Percentiles rank a stretch among this genome's conserved stretches.
phyloP scores from a whole-genome alignment of 2,329 filamentous ascomycete genomes.

The Rhynchosporium agropyri region DNA sequence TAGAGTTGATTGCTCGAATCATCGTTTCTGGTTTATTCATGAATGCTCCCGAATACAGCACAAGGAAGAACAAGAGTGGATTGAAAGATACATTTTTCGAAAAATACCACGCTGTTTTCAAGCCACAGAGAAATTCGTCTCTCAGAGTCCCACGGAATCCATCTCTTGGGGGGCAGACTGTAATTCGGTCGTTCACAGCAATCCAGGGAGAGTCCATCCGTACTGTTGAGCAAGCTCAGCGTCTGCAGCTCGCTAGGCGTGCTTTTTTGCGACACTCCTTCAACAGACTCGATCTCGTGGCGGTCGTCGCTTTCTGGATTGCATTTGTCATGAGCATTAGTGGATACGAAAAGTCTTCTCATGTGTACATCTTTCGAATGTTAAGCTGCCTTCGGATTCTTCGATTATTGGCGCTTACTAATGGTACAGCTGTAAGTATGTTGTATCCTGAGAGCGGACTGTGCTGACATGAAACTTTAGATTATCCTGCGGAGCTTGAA shows the following conservation, averaged over 20 bases:
- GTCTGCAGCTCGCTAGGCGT: slow-evolving; percentile 81
- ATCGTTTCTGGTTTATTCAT: slow-evolving; percentile 93
- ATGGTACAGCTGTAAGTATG: slow-evolving; percentile 79
- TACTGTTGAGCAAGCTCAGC: slow-evolving; percentile 76
- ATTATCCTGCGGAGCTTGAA: slow-evolving; percentile 95
- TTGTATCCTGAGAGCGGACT: neutral
- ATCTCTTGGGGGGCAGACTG: slow-evolving; percentile 32
- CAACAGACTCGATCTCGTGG: slow-evolving; percentile 92
- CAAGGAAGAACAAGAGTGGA: slow-evolving; percentile 77
- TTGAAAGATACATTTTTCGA: slow-evolving; percentile 73
- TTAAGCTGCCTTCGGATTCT: slow-evolving; percentile 92
- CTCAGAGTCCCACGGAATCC: slow-evolving; percentile 32
- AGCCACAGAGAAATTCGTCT: slow-evolving; percentile 68
- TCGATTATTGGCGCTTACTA: slow-evolving; percentile 86
- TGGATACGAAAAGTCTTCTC: slow-evolving; percentile 67
- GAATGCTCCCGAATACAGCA: slow-evolving; percentile 90
- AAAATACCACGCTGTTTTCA: slow-evolving; percentile 78
- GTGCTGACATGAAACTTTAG: slow-evolving; percentile 45
- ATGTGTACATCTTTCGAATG: slow-evolving; percentile 94
- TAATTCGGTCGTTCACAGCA: slow-evolving; percentile 51
- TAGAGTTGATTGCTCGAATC: slow-evolving; percentile 80
- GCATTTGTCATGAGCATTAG: slow-evolving; percentile 74
- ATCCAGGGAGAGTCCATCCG: slow-evolving; percentile 62
- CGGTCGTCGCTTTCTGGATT: slow-evolving; percentile 94
- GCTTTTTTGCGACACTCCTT: slow-evolving; percentile 95